A percentile compares a stretch with the other conserved stretches of the same genome.
Evolutionary conservation across 2,329 filamentous ascomycete genomes (phyloP).

Genomic region (Ciborinia camelliae): DNA sequence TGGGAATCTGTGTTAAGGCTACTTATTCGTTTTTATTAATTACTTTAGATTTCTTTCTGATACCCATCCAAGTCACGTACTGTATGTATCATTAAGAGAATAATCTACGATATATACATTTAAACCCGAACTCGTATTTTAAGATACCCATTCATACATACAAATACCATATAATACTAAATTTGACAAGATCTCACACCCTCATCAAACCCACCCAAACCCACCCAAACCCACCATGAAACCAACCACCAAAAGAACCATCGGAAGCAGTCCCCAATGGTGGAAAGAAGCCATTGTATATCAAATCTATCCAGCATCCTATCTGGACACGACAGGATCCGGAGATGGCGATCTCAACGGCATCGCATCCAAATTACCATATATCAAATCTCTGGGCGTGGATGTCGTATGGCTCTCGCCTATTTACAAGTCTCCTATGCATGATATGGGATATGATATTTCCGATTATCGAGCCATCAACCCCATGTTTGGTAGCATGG

Average conservation of each 20-base stretch:
- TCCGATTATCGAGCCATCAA: constrained; percentile 66
- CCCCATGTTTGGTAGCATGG: constrained; percentile 61
- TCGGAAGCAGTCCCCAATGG: constrained; percentile 31
- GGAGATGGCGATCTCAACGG: constrained; percentile 61
- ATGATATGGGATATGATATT: constrained; percentile 74
- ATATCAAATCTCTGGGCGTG: constrained; percentile 58
- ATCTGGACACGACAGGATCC: constrained; percentile 54
- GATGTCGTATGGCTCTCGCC: constrained; percentile 67
- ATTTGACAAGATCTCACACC: background rate
- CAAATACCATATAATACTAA: no score
- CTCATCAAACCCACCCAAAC: no score
- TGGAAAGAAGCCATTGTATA: constrained; percentile 47
- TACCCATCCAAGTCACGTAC: background rate
- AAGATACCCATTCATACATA: background rate
- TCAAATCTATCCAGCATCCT: constrained; percentile 58
- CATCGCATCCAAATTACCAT: constrained; percentile 60
- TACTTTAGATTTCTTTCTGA: background rate
- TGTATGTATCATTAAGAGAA: background rate
- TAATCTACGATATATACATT: no score
- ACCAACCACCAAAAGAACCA: constrained; percentile 4
- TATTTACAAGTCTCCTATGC: constrained; percentile 60
- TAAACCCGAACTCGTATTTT: background rate
- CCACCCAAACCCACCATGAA: constrained; percentile 1
- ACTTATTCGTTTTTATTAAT: background rate
- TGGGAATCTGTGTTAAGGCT: background rate